A percentile compares a stretch with the other conserved stretches of the same genome.
Conservation (phyloP, 75 land plant genomes). For the Pinus albicaulis region DNA sequence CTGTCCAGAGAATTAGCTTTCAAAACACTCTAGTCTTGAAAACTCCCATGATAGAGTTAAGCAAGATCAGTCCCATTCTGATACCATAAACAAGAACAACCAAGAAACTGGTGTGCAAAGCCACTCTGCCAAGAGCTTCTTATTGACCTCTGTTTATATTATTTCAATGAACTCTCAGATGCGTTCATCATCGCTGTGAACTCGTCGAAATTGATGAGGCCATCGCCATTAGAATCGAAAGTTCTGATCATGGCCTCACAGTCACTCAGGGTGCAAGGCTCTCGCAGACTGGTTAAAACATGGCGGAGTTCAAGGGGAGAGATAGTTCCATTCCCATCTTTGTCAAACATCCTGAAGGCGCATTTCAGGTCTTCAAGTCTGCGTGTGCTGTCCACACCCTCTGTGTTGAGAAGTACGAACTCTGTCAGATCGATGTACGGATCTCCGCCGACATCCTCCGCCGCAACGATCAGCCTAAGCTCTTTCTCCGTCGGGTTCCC, state of each 20-base stretch:
- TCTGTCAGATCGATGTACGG: conserved; percentile 20
- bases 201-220: conserved; percentile 29
- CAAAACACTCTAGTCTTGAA: too few species aligned
- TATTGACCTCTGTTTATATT: too few species aligned
- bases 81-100: too few species aligned
- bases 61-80: too few species aligned
- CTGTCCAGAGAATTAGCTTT: too few species aligned
- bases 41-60: too few species aligned
- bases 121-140: too few species aligned
- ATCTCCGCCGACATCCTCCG: conserved; percentile 28
- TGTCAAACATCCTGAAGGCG: neutral
- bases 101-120: too few species aligned
- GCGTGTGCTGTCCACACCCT: neutral
- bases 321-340: neutral
- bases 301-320: neutral
- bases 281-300: neutral
- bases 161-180: too few species aligned
- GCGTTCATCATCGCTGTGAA: conserved; percentile 24
- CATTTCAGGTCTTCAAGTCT: neutral
- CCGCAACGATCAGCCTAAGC: conserved; percentile 18
- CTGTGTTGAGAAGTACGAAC: conserved; percentile 22
- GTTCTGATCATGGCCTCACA: conserved; percentile 25
- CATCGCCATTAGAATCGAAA: conserved; percentile 32
- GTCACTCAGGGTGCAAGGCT: conserved; percentile 4
- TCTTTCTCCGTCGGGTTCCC: conserved; percentile 14